Evolutionary conservation across 2,329 filamentous ascomycete genomes (phyloP).

Genomic region (Sporothrix phasma): DNA sequence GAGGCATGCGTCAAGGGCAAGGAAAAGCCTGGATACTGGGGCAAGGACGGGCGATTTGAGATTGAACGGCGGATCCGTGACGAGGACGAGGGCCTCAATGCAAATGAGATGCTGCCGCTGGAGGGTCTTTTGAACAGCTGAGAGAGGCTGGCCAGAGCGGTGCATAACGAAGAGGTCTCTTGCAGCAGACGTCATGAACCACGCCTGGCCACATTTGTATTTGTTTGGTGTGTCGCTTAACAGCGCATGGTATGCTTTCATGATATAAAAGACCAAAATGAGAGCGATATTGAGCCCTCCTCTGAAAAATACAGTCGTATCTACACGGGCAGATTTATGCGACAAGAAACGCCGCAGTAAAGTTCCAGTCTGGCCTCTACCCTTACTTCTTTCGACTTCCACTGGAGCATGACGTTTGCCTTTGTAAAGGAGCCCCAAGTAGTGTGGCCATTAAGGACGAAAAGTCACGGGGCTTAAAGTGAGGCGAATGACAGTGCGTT

Average conservation of each 20-base stretch:
- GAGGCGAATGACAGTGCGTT: background rate
- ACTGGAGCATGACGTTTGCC: background rate
- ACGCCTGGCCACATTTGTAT: background rate
- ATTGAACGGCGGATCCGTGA: conserved; percentile 58
- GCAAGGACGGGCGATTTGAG: conserved; percentile 59
- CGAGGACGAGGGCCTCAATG: conserved; percentile 37
- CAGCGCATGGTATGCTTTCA: background rate
- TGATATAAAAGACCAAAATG: background rate
- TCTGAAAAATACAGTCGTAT: too few species aligned
- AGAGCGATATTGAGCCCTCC: too few species aligned
- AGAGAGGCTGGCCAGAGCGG: conserved; percentile 40
- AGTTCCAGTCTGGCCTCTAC: background rate
- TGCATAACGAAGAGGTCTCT: conserved; percentile 26
- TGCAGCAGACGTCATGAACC: background rate
- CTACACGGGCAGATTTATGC: too few species aligned
- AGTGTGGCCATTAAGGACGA: too few species aligned
- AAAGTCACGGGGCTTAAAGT: background rate
- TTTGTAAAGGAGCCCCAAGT: background rate
- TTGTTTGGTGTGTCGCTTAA: background rate
- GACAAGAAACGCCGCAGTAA: background rate
- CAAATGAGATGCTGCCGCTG: background rate
- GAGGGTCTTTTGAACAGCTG: conserved; percentile 31
- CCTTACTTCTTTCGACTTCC: background rate
- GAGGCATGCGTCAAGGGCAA: conserved; percentile 56
- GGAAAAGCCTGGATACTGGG: conserved; percentile 53